These are phyloP conservation scores for Epichloe amarillans DNA, from an alignment of 2,329 filamentous ascomycete genomes.

Conservation along the genomic window DNA sequence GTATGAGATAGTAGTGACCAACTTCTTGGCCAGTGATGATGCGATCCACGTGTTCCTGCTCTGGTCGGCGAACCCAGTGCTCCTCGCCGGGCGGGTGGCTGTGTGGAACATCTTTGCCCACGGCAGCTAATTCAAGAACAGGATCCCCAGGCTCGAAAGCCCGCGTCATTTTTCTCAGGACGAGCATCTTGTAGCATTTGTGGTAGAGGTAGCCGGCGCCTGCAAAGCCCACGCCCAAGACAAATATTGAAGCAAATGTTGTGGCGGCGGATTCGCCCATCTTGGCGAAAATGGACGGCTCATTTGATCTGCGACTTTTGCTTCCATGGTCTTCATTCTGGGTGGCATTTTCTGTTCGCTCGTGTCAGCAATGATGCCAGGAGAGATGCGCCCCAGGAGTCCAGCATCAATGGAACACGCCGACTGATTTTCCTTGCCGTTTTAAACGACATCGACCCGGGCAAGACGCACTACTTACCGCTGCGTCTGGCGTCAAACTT, in stretches of 20 bases:
- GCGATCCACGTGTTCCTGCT: constrained; percentile 69
- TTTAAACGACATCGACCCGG: not conserved
- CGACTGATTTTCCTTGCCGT: not conserved
- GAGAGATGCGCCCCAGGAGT: not conserved
- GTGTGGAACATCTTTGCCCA: constrained; percentile 41
- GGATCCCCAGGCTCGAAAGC: constrained; percentile 90
- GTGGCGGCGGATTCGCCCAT: constrained; percentile 65
- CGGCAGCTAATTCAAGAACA: constrained; percentile 66
- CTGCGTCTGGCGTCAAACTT: not conserved
- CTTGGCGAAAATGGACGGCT: constrained; percentile 35
- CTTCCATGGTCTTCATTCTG: not conserved
- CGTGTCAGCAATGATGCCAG: not conserved
- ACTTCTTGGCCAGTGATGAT: constrained; percentile 61
- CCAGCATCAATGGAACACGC: not conserved
- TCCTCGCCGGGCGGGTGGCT: constrained; percentile 25
- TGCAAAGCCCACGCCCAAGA: constrained; percentile 53
- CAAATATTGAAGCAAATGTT: constrained; percentile 59
- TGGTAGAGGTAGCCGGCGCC: constrained; percentile 67
- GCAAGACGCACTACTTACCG: not conserved
- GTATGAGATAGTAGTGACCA: constrained; percentile 82
- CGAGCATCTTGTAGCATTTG: constrained; percentile 74
- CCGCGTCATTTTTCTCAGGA: constrained; percentile 83
- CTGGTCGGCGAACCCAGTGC: constrained; percentile 66
- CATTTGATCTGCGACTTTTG: constrained; percentile 7
- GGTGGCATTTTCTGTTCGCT: not conserved